Evolutionary conservation across 2,329 filamentous ascomycete genomes (phyloP), one percentile per base, ranked within the genome.

Genomic region (Claviceps sp.): DNA sequence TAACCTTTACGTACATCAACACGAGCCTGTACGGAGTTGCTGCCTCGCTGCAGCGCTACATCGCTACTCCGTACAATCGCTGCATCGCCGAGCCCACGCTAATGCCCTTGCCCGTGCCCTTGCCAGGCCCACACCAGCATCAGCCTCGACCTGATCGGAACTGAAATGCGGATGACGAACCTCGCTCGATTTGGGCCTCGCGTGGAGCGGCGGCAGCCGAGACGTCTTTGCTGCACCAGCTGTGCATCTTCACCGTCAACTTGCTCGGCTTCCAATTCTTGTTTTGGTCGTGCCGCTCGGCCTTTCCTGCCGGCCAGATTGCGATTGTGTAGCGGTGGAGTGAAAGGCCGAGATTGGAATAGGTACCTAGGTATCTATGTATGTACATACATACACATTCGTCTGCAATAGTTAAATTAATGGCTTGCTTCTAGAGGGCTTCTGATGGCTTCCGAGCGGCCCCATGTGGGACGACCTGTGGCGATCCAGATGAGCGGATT

Each of bases 371-470:
- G 29, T 29, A 26, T 26, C 23, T 26, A 26, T 23, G 5, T 23
- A 23, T 23, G 23, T 23, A 8, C 1, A 1, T 34, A 34, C 29
- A 9, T 34, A 11, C 9, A 1, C 1, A 34, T 11, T 34, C 29
- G 29, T 34, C 29, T 34, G 29, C 1, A 34, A 11, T 34, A 34
- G 29, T 34, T 34, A 34, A 34, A 34, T 34, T 34, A 34, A 34
- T 34, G 29, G 29, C 29, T 11, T 11, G 46, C 52, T 54, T 54
- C 50, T 52, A 51, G 50, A 52, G 26, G 40, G 40, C 50, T 54
- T 51, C 52, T 43, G 50, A 52, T 17, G 40, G 40, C 50, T 54
- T 51, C 52, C 38, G 43, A 48, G 17, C 17, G 17, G 40, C 40
- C 42, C 50, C 17, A 47, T 47, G 47, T 51, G 50, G 52, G 52